phyloP scores from a whole-genome alignment of 345 rosid genomes.

The Raphanus raphanistrum region DNA sequence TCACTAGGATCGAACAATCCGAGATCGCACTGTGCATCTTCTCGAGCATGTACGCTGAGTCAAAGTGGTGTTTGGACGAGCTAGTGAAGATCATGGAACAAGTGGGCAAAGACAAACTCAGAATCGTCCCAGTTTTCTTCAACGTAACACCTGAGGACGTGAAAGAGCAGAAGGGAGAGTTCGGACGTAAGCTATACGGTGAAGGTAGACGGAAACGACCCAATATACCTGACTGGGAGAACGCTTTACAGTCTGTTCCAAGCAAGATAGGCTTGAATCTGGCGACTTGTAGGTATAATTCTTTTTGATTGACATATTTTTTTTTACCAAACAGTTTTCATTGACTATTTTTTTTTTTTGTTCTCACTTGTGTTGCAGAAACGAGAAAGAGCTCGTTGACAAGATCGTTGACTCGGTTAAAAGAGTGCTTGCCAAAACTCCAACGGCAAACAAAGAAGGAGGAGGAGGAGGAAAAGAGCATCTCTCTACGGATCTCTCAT shows the following conservation, averaged over 20 bases:
- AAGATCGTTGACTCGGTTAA: background rate
- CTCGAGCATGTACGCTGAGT: background rate
- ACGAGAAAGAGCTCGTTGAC: background rate
- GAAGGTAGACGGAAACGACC: background rate
- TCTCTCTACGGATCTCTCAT: background rate
- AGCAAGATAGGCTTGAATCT: background rate
- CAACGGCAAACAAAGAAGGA: no score
- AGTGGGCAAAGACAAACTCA: background rate
- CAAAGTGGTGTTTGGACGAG: constrained; percentile 11
- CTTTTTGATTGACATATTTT: no score
- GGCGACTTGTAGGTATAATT: no score
- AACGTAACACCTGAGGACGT: background rate
- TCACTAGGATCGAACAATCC: background rate
- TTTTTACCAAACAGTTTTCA: no score
- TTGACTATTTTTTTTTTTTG: no score
- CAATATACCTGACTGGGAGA: background rate
- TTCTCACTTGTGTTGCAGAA: no score
- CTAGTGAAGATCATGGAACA: background rate
- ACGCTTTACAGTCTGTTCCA: constrained; percentile 1
- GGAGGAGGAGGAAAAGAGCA: background rate
- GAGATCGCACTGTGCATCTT: background rate
- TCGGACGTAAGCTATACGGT: background rate
- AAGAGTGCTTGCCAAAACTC: background rate
- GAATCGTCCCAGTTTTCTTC: constrained; percentile 1
- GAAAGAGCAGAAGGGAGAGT: background rate